A percentile compares a stretch with the other conserved stretches of the same genome.
Evolutionary conservation across 768 basidiomycete species (phyloP).

Genomic region (Boletus coccyginus): DNA sequence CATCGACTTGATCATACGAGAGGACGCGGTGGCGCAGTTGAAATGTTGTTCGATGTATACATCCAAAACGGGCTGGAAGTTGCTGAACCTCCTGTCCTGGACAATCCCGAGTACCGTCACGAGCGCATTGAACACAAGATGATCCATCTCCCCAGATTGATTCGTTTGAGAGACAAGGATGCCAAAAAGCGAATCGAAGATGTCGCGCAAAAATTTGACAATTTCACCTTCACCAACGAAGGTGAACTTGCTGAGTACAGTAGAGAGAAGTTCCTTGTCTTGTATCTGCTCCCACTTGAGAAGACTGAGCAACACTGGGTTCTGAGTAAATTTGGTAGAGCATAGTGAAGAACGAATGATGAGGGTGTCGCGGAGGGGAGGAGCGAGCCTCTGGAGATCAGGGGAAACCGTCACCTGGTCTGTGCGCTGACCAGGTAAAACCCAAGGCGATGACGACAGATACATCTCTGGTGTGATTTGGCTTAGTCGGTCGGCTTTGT

Average conservation of each 20-base stretch:
- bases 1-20: slow-evolving; percentile 86
- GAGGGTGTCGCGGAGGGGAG: slow-evolving; percentile 73
- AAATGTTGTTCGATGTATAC: slow-evolving; percentile 93
- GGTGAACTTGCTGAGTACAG: slow-evolving; percentile 78
- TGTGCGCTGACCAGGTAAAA: slow-evolving; percentile 50
- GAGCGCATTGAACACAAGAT: slow-evolving; percentile 85
- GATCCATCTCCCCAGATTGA: slow-evolving; percentile 74
- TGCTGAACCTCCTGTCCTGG: slow-evolving; percentile 91
- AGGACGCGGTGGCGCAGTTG: slow-evolving; percentile 72
- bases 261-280: slow-evolving; percentile 63
- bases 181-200: slow-evolving; percentile 90
- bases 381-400: slow-evolving; percentile 62
- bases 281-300: slow-evolving; percentile 76
- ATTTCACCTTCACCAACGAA: slow-evolving; percentile 95
- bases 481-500: slow-evolving; percentile 70
- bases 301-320: slow-evolving; percentile 75
- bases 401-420: slow-evolving; percentile 58
- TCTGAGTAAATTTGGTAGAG: slow-evolving; percentile 91
- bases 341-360: slow-evolving; percentile 86
- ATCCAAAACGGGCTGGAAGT: slow-evolving; percentile 91
- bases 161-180: slow-evolving; percentile 79
- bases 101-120: slow-evolving; percentile 91
- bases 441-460: slow-evolving; percentile 62
- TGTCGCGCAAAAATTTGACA: slow-evolving; percentile 86
- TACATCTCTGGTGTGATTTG: slow-evolving; percentile 70